Conservation (phyloP, 2,329 filamentous ascomycete species). For the Madurella fahalii region DNA sequence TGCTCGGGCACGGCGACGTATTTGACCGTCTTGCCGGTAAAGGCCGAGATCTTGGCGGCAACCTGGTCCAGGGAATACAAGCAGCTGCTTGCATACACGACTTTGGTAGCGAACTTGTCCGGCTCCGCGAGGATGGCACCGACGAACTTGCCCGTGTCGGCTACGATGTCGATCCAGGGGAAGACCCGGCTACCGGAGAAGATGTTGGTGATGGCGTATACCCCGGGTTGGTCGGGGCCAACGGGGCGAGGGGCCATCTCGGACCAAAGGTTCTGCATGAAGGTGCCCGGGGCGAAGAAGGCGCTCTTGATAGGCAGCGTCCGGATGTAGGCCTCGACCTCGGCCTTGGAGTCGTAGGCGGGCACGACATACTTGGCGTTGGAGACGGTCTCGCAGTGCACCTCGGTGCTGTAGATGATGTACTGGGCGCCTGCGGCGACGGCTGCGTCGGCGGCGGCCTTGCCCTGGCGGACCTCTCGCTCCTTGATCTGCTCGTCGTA, state of each 20-base stretch:
- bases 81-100: conserved; percentile 14
- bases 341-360: conserved; percentile 56
- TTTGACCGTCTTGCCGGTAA: conserved; percentile 31
- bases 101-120: conserved; percentile 22
- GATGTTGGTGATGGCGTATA: not conserved
- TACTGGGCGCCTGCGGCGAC: conserved; percentile 42
- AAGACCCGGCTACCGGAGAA: conserved; percentile 21
- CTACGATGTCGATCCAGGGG: conserved; percentile 36
- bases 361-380: conserved; percentile 37
- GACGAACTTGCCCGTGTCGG: conserved; percentile 41
- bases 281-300: conserved; percentile 50
- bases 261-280: conserved; percentile 48
- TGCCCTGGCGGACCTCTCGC: conserved; percentile 34
- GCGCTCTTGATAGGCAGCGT: conserved; percentile 43
- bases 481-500: conserved; percentile 26
- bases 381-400: conserved; percentile 37
- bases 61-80: conserved; percentile 31
- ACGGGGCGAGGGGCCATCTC: too few species aligned
- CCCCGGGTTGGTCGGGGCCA: too few species aligned
- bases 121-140: conserved; percentile 28
- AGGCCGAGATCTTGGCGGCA: conserved; percentile 29
- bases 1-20: conserved; percentile 15
- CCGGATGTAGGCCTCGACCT: conserved; percentile 55
- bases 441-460: conserved; percentile 43
- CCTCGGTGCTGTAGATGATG: conserved; percentile 44